Evolutionary conservation across 225 moss, liverwort and hornwort genomes (phyloP).

Genomic region (Polytrichum formosum): DNA sequence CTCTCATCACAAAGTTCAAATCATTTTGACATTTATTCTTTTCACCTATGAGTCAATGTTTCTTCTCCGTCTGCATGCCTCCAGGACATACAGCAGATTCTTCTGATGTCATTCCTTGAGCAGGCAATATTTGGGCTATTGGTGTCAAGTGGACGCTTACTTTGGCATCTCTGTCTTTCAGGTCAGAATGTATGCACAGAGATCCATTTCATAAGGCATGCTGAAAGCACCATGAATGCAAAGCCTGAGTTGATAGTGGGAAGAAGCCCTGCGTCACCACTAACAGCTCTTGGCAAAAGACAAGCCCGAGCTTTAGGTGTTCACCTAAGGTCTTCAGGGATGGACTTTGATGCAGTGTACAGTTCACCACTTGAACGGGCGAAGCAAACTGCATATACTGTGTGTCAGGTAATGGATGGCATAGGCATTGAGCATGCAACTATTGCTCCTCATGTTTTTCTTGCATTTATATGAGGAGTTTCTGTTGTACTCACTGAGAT

Average conservation of each 20-base stretch:
- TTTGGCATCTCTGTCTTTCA: conserved; percentile 10
- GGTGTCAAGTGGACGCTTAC: background rate
- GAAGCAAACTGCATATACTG: conserved; percentile 61
- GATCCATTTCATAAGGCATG: conserved; percentile 70
- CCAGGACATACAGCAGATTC: background rate
- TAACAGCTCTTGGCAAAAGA: conserved; percentile 51
- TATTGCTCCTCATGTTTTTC: no score
- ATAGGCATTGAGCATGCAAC: background rate
- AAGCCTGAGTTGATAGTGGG: conserved; percentile 58
- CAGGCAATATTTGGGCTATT: background rate
- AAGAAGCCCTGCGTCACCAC: conserved; percentile 48
- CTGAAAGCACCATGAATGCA: conserved; percentile 57
- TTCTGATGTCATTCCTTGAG: background rate
- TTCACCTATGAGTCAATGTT: no score
- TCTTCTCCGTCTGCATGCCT: no score
- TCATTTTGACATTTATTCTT: background rate
- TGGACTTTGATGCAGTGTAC: conserved; percentile 62
- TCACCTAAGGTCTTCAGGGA: conserved; percentile 45
- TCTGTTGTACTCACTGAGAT: no score
- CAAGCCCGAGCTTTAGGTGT: conserved; percentile 67
- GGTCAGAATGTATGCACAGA: conserved; percentile 46
- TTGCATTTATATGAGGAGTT: no score
- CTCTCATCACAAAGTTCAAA: no score
- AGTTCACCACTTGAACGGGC: conserved; percentile 68
- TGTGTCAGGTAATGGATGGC: conserved; percentile 53